Evolutionary conservation across 495 filamentous ascomycete genomes (phyloP), one percentile per base, ranked within the genome.

Genomic region (Paragyromitra xinjiangensis): DNA sequence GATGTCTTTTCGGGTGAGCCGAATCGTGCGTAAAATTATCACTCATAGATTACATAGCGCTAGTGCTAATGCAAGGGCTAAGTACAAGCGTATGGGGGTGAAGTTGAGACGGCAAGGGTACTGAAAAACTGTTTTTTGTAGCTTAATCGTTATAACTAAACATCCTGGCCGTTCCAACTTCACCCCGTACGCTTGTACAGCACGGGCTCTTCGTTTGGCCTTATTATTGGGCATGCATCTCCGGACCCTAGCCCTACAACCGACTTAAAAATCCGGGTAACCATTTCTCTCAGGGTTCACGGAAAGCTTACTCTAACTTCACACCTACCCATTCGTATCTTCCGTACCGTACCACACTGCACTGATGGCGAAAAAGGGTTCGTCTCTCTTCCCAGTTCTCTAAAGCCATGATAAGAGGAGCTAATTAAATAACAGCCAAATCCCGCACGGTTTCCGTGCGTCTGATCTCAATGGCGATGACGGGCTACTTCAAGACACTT

Each of bases 391-490:
- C 58, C 55, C 9, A 40, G 1, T 34, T 6, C 14, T 4, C 24
- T 3, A 34, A 29, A 34, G 6, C 4, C 29, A 45, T 22, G 34
- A 59, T 0, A 44, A 48, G 34, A 51, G 19, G 69, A 61, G 37
- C 79, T 78, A 77, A 78, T n/a, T 2, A n/a, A 26, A 58, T 14
- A 40, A 37, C 83, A 98, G 95, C 88, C 61, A 99, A 98, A 88
- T 92, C 95, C 75, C 93, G 96, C 80, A 92, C 94, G 66, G 90
- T 98, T 81, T 87, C 91, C 81, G 95, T 98, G 82, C 94, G 96
- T 82, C 92, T 99, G 67, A 87, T 99, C 84, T 97, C 94, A 68
- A 99, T 98, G 96, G 96, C 96, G 75, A 90, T 97, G 90, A 99
- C 96, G 14, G 96, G 96, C 80, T 99, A 92, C 87, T 99, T 93